Conservation (phyloP, 805 yeast species). For the Teunomyces panamensis region DNA sequence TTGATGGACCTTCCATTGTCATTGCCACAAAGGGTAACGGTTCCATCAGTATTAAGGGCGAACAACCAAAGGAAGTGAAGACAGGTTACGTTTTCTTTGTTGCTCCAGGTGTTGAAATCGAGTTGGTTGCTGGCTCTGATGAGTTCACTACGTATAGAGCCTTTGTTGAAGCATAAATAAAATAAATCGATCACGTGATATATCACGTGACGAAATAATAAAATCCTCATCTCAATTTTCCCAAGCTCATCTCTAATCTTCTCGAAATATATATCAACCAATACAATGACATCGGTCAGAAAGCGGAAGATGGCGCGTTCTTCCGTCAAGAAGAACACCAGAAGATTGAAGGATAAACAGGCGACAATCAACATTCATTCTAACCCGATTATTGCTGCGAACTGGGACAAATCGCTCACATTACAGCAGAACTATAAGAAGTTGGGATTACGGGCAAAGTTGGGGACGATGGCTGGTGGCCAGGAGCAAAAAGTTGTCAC, state of each 20-base stretch:
- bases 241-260: not conserved
- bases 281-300: slow-evolving; percentile 67
- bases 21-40: slow-evolving; percentile 85
- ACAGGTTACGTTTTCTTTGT: slow-evolving; percentile 83
- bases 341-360: slow-evolving; percentile 68
- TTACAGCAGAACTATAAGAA: slow-evolving; percentile 81
- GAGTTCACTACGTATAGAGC: slow-evolving; percentile 87
- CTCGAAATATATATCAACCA: too few relatives aligned
- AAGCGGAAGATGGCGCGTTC: slow-evolving; percentile 80
- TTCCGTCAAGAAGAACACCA: slow-evolving; percentile 64
- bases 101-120: slow-evolving; percentile 71
- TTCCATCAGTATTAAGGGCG: slow-evolving; percentile 42
- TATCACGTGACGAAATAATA: not conserved
- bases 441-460: slow-evolving; percentile 69
- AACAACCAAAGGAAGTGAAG: slow-evolving; percentile 41
- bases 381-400: slow-evolving; percentile 79
- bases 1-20: slow-evolving; percentile 85
- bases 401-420: slow-evolving; percentile 86
- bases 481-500: slow-evolving; percentile 54
- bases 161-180: slow-evolving; percentile 60
- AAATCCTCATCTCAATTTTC: not conserved
- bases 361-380: slow-evolving; percentile 62
- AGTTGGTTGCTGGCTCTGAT: slow-evolving; percentile 49
- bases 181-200: not conserved
- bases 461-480: slow-evolving; percentile 78